A percentile compares a stretch with the other conserved stretches of the same genome.
These are phyloP conservation scores for Amphirosellinia nigrospora DNA, from an alignment of 495 filamentous ascomycete species.

Conservation along the genomic window DNA sequence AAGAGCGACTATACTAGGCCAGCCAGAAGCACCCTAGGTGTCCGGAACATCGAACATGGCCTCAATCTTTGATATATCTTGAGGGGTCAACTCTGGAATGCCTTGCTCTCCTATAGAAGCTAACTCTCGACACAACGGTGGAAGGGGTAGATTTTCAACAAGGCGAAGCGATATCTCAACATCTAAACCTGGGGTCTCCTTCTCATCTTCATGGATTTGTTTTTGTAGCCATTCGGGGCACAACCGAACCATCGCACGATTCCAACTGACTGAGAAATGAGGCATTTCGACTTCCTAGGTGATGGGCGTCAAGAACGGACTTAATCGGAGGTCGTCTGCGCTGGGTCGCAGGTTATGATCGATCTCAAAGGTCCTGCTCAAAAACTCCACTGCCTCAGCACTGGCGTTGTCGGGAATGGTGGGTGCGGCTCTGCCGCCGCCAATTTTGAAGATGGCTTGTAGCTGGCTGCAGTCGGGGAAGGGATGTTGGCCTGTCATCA, in stretches of 20 bases:
- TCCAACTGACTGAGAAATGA: conserved; percentile 27
- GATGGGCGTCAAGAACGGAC: conserved; percentile 78
- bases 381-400: conserved; percentile 82
- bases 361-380: conserved; percentile 90
- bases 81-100: background rate
- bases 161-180: conserved; percentile 12
- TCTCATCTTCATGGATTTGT: conserved; percentile 21
- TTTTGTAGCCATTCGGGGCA: conserved; percentile 24
- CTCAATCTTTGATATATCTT: conserved; percentile 20
- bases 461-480: conserved; percentile 97
- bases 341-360: conserved; percentile 90
- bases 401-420: conserved; percentile 89
- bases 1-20: background rate
- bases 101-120: conserved; percentile 12
- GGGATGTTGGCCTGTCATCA: conserved; percentile 96
- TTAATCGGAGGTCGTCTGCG: conserved; percentile 85
- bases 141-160: conserved; percentile 18
- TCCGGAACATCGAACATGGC: background rate
- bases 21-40: background rate
- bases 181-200: conserved; percentile 11
- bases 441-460: conserved; percentile 99
- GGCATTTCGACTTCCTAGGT: conserved; percentile 34
- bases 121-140: conserved; percentile 13
- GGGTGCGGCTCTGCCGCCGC: conserved; percentile 81
- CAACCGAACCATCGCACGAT: conserved; percentile 12